Evolutionary conservation across 441 rosid genomes (phyloP).

Genomic region (Omphalea diandra): DNA sequence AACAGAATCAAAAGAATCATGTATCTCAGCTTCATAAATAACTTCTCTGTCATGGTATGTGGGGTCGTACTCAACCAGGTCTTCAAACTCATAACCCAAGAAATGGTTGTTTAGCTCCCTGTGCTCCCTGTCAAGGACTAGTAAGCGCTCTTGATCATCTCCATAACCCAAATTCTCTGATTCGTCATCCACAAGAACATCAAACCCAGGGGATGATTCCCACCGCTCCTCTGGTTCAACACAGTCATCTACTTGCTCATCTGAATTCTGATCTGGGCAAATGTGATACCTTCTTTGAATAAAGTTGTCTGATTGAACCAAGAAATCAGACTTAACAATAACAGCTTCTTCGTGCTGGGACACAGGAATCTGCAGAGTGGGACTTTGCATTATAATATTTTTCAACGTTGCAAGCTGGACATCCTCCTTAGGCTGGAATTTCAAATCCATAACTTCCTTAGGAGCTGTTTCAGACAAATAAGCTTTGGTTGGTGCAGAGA

Average conservation of each 20-base stretch:
- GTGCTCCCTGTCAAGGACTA: constrained; percentile 29
- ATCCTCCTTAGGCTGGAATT: constrained; percentile 22
- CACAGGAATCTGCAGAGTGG: constrained; percentile 22
- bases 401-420: constrained; percentile 20
- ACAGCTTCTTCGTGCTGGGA: constrained; percentile 27
- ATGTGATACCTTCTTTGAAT: constrained; percentile 23
- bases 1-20: constrained; percentile 25
- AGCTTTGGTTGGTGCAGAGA: constrained; percentile 13
- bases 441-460: constrained; percentile 21
- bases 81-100: constrained; percentile 38
- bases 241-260: constrained; percentile 33
- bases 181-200: constrained; percentile 42
- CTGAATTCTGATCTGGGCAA: constrained; percentile 30
- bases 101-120: constrained; percentile 25
- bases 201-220: constrained; percentile 55
- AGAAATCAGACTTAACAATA: constrained; percentile 24
- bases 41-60: constrained; percentile 27
- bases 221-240: constrained; percentile 38
- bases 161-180: constrained; percentile 35
- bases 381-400: constrained; percentile 10
- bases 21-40: constrained; percentile 18
- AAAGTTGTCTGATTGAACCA: constrained; percentile 28
- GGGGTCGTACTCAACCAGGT: constrained; percentile 33
- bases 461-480: constrained; percentile 23
- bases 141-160: constrained; percentile 33